phyloP scores from a whole-genome alignment of 1,139 yeast genomes.

The Saccharomyces pastorianus region DNA sequence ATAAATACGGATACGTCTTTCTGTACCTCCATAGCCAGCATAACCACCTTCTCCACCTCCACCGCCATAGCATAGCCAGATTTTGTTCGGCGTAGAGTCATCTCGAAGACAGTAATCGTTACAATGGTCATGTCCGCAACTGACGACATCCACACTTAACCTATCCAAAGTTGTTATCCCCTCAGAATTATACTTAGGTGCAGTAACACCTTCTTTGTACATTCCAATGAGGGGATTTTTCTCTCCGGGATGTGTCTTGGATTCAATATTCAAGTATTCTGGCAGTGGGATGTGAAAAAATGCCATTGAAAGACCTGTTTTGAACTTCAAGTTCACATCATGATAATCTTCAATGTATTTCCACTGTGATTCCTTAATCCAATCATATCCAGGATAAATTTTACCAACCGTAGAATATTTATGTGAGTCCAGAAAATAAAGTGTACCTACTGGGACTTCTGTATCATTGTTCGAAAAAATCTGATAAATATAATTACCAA shows the following conservation, averaged over 20 bases:
- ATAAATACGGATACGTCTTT: conserved; percentile 64
- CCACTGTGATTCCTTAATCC: conserved; percentile 69
- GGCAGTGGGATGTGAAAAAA: conserved; percentile 91
- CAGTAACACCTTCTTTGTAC: conserved; percentile 64
- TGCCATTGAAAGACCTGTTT: conserved; percentile 57
- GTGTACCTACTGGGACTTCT: conserved; percentile 40
- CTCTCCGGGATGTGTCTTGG: conserved; percentile 20
- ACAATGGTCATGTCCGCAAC: conserved; percentile 92
- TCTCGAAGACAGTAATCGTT: conserved; percentile 72
- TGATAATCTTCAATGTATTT: conserved; percentile 46
- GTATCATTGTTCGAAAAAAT: conserved; percentile 33
- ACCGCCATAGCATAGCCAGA: conserved; percentile 93
- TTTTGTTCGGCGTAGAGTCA: conserved; percentile 32
- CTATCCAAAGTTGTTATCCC: conserved; percentile 50
- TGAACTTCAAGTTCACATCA: conserved; percentile 19
- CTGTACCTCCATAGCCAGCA: conserved; percentile 80
- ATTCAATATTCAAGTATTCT: conserved; percentile 50
- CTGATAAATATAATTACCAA: conserved; percentile 64
- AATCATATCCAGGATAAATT: conserved; percentile 72
- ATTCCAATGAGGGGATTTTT: conserved; percentile 48
- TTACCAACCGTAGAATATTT: conserved; percentile 58
- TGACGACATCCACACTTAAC: conserved; percentile 60
- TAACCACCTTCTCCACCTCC: conserved; percentile 92
- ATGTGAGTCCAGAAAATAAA: conserved; percentile 81
- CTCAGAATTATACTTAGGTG: conserved; percentile 63